A percentile compares a stretch with the other conserved stretches of the same genome.
phyloP scores from a whole-genome alignment of 1,284 basidiomycete species.

The Coriolopsis trogii region DNA sequence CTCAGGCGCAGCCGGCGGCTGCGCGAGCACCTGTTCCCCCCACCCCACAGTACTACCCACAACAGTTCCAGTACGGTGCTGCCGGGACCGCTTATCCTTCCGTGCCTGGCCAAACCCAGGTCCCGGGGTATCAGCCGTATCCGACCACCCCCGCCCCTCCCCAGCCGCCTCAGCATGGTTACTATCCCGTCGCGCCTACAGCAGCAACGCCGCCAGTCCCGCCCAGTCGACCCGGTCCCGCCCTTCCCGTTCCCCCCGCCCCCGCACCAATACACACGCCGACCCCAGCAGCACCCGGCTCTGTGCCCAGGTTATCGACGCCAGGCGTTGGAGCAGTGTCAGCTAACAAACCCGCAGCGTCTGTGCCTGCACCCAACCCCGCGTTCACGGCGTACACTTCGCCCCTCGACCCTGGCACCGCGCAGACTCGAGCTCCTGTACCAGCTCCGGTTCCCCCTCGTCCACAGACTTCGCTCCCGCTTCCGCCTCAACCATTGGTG shows the following conservation, averaged over 20 bases:
- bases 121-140: slow-evolving; percentile 8
- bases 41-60: slow-evolving; percentile 9
- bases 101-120: slow-evolving; percentile 2
- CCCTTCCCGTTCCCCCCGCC: no score
- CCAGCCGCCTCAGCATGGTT: not conserved
- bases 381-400: slow-evolving; percentile 1
- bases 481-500: slow-evolving; percentile 2
- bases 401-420: not conserved
- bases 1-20: not conserved
- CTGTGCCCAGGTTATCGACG: no score
- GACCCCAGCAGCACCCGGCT: not conserved
- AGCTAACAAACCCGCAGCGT: not conserved
- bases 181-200: slow-evolving; percentile 3
- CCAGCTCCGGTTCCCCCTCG: no score
- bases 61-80: slow-evolving; percentile 6
- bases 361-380: not conserved
- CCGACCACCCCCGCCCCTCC: not conserved
- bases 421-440: slow-evolving; percentile 1
- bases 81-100: not conserved
- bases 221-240: no score
- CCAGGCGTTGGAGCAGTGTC: no score
- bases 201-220: not conserved
- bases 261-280: not conserved
- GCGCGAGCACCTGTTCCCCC: no score
- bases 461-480: slow-evolving; percentile 3